Evolutionary conservation across 2,329 filamentous ascomycete species (phyloP), one percentile per base, ranked within the genome.

Genomic region (Phoma herbarum): DNA sequence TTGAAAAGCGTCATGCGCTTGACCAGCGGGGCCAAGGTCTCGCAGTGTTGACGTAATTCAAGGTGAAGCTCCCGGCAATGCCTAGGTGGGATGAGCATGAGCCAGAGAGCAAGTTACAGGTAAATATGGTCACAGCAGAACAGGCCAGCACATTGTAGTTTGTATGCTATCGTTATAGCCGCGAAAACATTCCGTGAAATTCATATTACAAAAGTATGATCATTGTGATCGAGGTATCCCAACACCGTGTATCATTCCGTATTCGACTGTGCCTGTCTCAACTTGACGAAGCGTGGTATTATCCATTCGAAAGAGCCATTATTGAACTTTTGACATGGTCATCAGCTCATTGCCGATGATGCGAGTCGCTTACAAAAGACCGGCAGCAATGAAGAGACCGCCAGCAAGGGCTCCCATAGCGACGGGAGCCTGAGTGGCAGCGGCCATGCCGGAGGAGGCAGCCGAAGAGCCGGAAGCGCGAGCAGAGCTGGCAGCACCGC

Each of bases 391-490:
- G 53, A 75, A 53, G 46, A 75, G 52, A 62, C 72, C 73, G 63
- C 65, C 73, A 56, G 69, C 73, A 20, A 72, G 55, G 46, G 69
- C 73, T 28, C 73, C 75, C 61, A 75, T 68, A 33, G 63, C 70
- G 12, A 73, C 71, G 33, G 74, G 58, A 29, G 62, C 68, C 46
- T 67, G 70, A 23, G 68, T 62, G 35, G 64, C 58, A 37, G 68
- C 67, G 42, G 64, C 68, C 46, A 52, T 68, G 43, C 57, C 60
- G 16, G 60, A 51, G n/a, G 66, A 65, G 49, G 49, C 57, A 31
- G 55, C 61, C n/a, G 54, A 59, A 11, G 53, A 52, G 14, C 54
- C 61, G 9, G 60, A 58, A 37, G 52, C 33, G 18, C 29, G n/a
- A 47, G 49, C 22, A 10, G 61, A 59, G 31, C 31, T 31, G 14